Evolutionary conservation across 352 stramenopile genomes (phyloP), one percentile per base, ranked within the genome.

Genomic region (Globisporangium recalcitrans): DNA sequence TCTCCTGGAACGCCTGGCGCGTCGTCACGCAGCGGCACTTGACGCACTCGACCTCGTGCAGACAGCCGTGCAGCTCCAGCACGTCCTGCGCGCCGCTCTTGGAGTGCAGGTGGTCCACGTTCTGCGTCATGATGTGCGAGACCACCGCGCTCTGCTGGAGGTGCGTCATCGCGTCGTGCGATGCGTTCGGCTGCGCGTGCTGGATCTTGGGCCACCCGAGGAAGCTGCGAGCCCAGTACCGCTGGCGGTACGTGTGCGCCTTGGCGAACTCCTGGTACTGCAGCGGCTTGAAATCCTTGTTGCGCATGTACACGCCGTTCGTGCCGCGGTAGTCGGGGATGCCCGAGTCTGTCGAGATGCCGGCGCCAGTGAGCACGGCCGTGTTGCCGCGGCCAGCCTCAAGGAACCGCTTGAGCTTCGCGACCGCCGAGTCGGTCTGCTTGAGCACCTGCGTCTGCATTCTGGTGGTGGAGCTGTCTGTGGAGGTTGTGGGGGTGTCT

Each of bases 241-340:
- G 87, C 63, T 97, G 88, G 1, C 92, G 77, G 57, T 87, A 94
- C 31, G 68, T 73, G 63, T 90, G 83, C 11, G 78, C 76, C 16
- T 68, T 72, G 40, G 85, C 71, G 62, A 93, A 93, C 73, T 99
- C 86, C 62, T 98, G 88, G 75, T 98, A 97, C 68, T 97, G 90
- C 64, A 98, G 97, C 34, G 97, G 96, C 63, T 96, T 96, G 40
- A 91, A 93, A 78, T 98, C 93, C 44, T 91, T 91, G 63, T 91
- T 90, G 63, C 85, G 77, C 70, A 95, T 93, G 80, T 99, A 99
- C 16, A 97, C 96, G 60, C 96, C 96, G 26, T 96, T 87, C 22
- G 93, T 88, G 8, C 95, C 96, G 47, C 97, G 78, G 73, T 99
- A 99, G 74, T 99, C 97, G 0, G 97, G 96, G 73, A 99, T 99